phyloP scores from a whole-genome alignment of 345 rosid genomes.

The Eucalyptus sp. region DNA sequence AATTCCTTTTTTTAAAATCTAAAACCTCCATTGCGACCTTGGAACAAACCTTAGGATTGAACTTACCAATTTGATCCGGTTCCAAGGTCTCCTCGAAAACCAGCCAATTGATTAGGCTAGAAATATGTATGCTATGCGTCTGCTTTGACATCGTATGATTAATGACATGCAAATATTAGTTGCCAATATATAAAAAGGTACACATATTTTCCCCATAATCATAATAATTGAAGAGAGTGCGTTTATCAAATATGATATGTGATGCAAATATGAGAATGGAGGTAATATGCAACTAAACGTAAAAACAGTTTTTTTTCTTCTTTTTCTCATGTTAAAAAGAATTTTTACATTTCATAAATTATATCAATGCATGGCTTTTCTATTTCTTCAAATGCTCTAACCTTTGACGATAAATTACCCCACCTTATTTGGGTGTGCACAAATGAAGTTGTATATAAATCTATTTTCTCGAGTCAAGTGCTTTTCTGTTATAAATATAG shows the following conservation, averaged over 20 bases:
- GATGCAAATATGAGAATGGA: background rate
- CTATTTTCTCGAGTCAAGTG: background rate
- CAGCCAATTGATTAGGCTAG: background rate
- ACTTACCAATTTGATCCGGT: accelerated
- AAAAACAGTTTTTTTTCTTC: background rate
- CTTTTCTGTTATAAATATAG: background rate
- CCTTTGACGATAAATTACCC: background rate
- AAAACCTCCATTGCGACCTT: background rate
- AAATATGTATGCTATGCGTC: background rate
- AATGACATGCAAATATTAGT: background rate
- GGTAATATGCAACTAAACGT: background rate
- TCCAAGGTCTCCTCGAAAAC: background rate
- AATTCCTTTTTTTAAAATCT: background rate
- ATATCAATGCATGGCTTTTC: background rate
- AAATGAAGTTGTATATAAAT: background rate
- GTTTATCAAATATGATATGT: background rate
- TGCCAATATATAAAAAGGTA: background rate
- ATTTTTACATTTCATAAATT: background rate
- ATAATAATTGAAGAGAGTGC: background rate
- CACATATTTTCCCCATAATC: background rate
- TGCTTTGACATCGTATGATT: background rate
- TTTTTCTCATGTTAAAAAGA: background rate
- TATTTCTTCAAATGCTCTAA: background rate
- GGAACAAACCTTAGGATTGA: background rate
- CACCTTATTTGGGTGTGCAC: background rate